Evolutionary conservation across 1,284 basidiomycete species (phyloP).

Genomic region (Puccinia sorghi): DNA sequence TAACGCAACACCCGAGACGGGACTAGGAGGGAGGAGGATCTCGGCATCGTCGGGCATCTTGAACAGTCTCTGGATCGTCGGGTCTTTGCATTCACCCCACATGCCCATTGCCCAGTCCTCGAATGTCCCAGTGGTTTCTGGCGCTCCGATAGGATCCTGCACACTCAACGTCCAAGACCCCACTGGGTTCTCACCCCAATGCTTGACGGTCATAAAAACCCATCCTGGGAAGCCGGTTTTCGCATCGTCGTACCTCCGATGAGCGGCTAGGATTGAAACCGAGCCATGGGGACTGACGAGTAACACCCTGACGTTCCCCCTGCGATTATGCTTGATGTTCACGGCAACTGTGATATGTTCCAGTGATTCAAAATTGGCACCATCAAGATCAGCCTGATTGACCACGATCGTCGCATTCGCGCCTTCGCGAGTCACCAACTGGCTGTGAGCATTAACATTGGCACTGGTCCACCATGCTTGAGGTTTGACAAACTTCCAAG

Average conservation of each 20-base stretch:
- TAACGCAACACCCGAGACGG: constrained; percentile 53
- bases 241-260: constrained; percentile 70
- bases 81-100: constrained; percentile 86
- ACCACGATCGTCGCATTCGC: constrained; percentile 70
- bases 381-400: constrained; percentile 69
- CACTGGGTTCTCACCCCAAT: constrained; percentile 92
- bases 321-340: constrained; percentile 81
- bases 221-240: constrained; percentile 80
- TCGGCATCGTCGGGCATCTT: constrained; percentile 60
- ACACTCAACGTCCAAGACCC: constrained; percentile 89
- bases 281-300: constrained; percentile 82
- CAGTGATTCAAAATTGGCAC: constrained; percentile 78
- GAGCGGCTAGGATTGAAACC: constrained; percentile 77
- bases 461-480: constrained; percentile 72
- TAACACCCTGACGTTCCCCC: constrained; percentile 93
- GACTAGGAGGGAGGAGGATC: constrained; percentile 58
- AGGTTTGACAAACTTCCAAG: constrained; percentile 87
- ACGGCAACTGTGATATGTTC: constrained; percentile 93
- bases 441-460: constrained; percentile 33
- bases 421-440: constrained; percentile 68
- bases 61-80: constrained; percentile 69
- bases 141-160: constrained; percentile 61
- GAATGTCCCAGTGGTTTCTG: constrained; percentile 70
- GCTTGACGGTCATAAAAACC: constrained; percentile 97
- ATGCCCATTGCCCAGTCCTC: constrained; percentile 88